Percentiles rank a stretch among this genome's conserved stretches.
Conservation (phyloP, 2,329 filamentous ascomycete species). For the Pseudonectria foliicola region DNA sequence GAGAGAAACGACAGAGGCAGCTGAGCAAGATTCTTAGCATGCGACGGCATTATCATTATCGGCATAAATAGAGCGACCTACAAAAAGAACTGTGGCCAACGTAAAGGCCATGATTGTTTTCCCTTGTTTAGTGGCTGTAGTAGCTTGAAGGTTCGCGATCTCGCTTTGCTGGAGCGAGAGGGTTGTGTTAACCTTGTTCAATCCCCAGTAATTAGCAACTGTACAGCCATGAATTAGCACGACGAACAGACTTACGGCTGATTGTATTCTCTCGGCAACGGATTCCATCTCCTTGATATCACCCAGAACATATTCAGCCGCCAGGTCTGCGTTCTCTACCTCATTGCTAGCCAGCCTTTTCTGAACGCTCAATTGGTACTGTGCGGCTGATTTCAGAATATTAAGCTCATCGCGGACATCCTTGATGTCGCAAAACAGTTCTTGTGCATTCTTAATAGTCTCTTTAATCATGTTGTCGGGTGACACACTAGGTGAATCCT, state of each 20-base stretch:
- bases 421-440: conserved; percentile 13
- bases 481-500: no score
- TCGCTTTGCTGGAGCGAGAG: conserved; percentile 11
- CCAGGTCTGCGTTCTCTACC: neutral
- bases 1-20: conserved; percentile 12
- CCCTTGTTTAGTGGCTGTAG: conserved; percentile 7
- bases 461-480: conserved; percentile 1
- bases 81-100: conserved; percentile 13
- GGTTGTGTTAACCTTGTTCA: conserved; percentile 5
- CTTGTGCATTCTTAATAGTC: conserved; percentile 2
- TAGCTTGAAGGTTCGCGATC: conserved; percentile 8
- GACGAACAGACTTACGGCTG: conserved; percentile 7
- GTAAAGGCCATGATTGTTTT: conserved; percentile 12
- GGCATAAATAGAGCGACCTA: conserved; percentile 1
- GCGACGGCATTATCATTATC: no score
- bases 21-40: neutral
- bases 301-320: conserved; percentile 4
- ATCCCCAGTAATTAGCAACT: no score
- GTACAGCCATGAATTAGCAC: no score
- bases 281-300: conserved; percentile 13
- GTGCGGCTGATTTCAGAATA: conserved; percentile 9
- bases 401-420: conserved; percentile 18
- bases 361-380: conserved; percentile 8
- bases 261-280: conserved; percentile 9
- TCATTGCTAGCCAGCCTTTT: neutral